Evolutionary conservation across 2,329 filamentous ascomycete species (phyloP), one percentile per base, ranked within the genome.

Genomic region (Exophiala spinifera): DNA sequence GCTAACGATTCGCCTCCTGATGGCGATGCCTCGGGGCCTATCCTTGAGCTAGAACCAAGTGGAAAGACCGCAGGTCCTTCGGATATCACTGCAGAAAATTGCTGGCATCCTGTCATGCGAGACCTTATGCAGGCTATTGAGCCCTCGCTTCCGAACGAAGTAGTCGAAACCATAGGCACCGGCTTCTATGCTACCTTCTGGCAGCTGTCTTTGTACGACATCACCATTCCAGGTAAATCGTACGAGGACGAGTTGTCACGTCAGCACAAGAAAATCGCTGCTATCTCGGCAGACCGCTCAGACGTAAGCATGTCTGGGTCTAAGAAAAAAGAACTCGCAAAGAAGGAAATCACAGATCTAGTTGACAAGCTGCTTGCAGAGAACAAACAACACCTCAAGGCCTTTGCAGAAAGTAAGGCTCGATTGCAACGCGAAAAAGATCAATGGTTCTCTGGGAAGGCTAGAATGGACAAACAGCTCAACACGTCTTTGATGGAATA

Each of bases 161-260:
- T 84, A 4, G 90, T 86, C 78, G 76, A 82, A 10, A 82, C 82
- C 46, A 80, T 96, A 48, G 91, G 84, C 40, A 79, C 90, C 0
- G 84, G 88, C 25, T 92, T 96, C 68, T 96, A 90, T 66, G 83
- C 88, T 40, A 88, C 88, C 0, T 99, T 99, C 72, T 99, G 94
- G 94, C 86, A 91, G 47, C 78, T 96, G 11, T 86, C 90, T 23
- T 80, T 95, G 2, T 85, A 88, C 43, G 92, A 99, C 67, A 77
- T 96, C 53, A 82, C 83, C 53, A 84, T 91, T 60, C 88, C 89
- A 1, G 83, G 83, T 57, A 80, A 84, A 31, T 88, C 86, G 56
- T 99, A 99, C 67, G 81, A 88, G 45, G 80, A 84, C 14, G 91
- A 95, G 66, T 84, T 86, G 33, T 81, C 83, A 17, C 80, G 84